These are phyloP conservation scores for Trematosphaeria pertusa DNA, from an alignment of 2,329 filamentous ascomycete genomes.

Conservation along the genomic window DNA sequence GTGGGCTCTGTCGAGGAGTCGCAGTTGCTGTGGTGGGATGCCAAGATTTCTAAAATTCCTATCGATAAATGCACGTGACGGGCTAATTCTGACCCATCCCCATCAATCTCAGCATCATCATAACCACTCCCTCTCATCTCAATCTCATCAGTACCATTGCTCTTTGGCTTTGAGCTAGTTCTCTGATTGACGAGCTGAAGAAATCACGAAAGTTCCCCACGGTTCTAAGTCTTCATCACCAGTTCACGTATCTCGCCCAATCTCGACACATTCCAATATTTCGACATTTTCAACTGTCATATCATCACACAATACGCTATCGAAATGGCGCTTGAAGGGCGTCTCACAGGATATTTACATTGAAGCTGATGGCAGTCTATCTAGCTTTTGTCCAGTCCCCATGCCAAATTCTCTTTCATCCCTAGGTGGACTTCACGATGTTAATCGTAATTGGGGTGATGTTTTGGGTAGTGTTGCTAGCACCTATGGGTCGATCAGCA, in stretches of 20 bases:
- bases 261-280: too few relatives aligned
- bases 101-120: too few relatives aligned
- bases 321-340: too few relatives aligned
- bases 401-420: background rate
- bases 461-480: conserved; percentile 21
- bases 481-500: conserved; percentile 22
- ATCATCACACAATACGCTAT: too few relatives aligned
- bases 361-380: background rate
- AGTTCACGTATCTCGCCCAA: too few relatives aligned
- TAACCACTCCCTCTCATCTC: too few relatives aligned
- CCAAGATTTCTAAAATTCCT: conserved; percentile 39
- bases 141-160: too few relatives aligned
- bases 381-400: background rate
- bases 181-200: too few relatives aligned
- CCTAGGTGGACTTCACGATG: conserved; percentile 20
- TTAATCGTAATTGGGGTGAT: conserved; percentile 28
- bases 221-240: too few relatives aligned
- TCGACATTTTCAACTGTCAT: too few relatives aligned
- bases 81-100: background rate
- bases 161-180: too few relatives aligned
- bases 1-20: conserved; percentile 32
- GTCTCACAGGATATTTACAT: conserved; percentile 1
- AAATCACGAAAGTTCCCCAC: too few relatives aligned
- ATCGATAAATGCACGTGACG: conserved; percentile 25
- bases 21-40: conserved; percentile 34